Evolutionary conservation across 352 stramenopile species (phyloP).

Genomic region (Phytophthora pistaciae): DNA sequence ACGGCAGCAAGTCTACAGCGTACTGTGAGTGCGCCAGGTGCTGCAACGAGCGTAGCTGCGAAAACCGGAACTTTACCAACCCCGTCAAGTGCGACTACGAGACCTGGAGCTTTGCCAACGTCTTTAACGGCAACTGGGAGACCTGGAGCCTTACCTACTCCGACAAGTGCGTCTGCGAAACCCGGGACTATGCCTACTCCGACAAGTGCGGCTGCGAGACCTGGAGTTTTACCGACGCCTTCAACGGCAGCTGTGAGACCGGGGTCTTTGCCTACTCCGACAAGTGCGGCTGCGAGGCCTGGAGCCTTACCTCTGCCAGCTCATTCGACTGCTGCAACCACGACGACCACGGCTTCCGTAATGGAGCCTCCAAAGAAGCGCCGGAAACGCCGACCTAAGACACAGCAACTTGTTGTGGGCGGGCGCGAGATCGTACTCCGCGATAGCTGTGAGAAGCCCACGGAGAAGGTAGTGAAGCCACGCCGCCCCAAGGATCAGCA

Average conservation of each 20-base stretch:
- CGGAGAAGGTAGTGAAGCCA: conserved; percentile 68
- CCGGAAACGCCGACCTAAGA: conserved; percentile 57
- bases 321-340: conserved; percentile 4
- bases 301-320: conserved; percentile 2
- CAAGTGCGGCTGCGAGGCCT: neutral
- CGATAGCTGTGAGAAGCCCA: conserved; percentile 70
- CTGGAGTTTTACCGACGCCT: neutral
- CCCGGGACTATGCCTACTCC: neutral
- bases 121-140: neutral
- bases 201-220: conserved; percentile 2
- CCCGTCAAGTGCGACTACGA: neutral
- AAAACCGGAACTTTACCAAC: conserved; percentile 2
- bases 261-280: neutral
- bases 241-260: conserved; percentile 8
- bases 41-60: neutral
- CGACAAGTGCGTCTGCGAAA: neutral
- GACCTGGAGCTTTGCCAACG: too few species aligned
- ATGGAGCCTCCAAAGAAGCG: conserved; percentile 26
- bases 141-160: neutral
- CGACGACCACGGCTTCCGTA: conserved; percentile 2
- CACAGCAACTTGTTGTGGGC: conserved; percentile 57
- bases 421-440: conserved; percentile 54
- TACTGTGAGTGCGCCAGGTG: conserved; percentile 12
- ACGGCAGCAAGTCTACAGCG: conserved; percentile 14
- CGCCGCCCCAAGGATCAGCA: conserved; percentile 34